Conservation (phyloP, 163 green algal genomes). For the Scenedesmus sp. region DNA sequence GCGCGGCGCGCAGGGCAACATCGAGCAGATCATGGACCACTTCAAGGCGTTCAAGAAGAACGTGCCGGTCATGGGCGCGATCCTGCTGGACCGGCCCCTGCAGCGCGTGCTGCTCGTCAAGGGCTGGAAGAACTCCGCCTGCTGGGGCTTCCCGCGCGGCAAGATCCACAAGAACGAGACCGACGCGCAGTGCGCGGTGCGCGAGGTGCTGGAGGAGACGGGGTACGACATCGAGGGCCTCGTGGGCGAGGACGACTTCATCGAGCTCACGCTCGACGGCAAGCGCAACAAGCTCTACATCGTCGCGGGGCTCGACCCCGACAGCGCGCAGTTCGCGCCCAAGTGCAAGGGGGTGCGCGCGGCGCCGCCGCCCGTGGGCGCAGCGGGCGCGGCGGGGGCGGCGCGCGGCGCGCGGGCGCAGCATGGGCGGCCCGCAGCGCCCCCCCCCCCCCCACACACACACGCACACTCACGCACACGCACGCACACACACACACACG, state of each 20-base stretch:
- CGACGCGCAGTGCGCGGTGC: slow-evolving; percentile 73
- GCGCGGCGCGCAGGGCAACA: slow-evolving; percentile 20
- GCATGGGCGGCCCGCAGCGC: neutral
- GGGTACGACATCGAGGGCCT: slow-evolving; percentile 73
- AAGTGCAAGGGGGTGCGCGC: slow-evolving; percentile 50
- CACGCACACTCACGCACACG: too few species aligned
- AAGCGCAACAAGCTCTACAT: slow-evolving; percentile 83
- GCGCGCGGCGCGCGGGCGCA: too few species aligned
- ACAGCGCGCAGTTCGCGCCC: slow-evolving; percentile 55
- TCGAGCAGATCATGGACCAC: slow-evolving; percentile 69
- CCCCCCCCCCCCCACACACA: too few species aligned
- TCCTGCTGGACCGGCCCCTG: slow-evolving; percentile 85
- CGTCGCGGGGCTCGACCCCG: slow-evolving; percentile 61
- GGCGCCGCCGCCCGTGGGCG: neutral
- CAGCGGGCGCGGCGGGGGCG: neutral
- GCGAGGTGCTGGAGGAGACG: slow-evolving; percentile 92
- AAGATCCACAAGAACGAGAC: slow-evolving; percentile 87
- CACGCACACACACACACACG: too few species aligned
- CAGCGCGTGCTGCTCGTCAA: slow-evolving; percentile 86
- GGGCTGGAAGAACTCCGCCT: slow-evolving; percentile 69
- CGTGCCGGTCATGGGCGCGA: slow-evolving; percentile 88
- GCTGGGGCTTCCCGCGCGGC: slow-evolving; percentile 93
- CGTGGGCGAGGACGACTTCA: slow-evolving; percentile 67
- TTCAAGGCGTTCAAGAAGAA: slow-evolving; percentile 92
- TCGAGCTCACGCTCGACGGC: slow-evolving; percentile 64